A percentile compares a stretch with the other conserved stretches of the same genome.
Evolutionary conservation across 257 asterid genomes (phyloP).

Genomic region (Penstemon barbatus): DNA sequence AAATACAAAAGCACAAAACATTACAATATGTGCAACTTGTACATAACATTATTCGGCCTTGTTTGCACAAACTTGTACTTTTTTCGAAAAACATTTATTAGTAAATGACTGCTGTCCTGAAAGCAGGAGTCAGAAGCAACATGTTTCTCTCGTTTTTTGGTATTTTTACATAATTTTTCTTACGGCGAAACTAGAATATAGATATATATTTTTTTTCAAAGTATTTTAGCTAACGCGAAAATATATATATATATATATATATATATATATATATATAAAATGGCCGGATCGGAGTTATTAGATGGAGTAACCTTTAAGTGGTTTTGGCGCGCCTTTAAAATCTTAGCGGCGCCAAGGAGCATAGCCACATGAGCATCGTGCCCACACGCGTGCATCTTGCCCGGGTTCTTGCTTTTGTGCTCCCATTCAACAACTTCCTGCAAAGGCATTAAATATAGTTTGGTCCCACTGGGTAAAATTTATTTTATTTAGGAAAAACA

Average conservation of each 20-base stretch:
- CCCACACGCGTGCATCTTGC: slow-evolving; percentile 85
- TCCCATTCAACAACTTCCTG: slow-evolving; percentile 82
- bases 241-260: too few relatives aligned
- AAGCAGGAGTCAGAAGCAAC: too few relatives aligned
- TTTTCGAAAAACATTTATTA: too few relatives aligned
- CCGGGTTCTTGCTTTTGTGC: slow-evolving; percentile 61
- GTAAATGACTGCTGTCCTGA: too few relatives aligned
- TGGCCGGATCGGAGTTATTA: too few relatives aligned
- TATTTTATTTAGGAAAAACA: slow-evolving; percentile 3
- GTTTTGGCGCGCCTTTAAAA: slow-evolving; percentile 53
- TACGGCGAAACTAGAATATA: too few relatives aligned
- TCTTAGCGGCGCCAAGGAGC: slow-evolving; percentile 72
- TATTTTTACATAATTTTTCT: too few relatives aligned
- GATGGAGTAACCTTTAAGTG: slow-evolving; percentile 47
- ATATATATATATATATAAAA: too few relatives aligned
- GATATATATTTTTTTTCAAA: too few relatives aligned
- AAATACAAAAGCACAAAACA: slow-evolving; percentile 24
- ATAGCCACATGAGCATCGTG: slow-evolving; percentile 80
- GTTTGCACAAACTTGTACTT: too few relatives aligned
- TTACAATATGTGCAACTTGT: slow-evolving; percentile 15
- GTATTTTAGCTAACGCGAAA: too few relatives aligned
- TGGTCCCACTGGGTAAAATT: background rate
- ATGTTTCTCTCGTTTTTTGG: too few relatives aligned
- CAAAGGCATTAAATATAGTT: background rate
- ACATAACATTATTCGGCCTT: background rate